Conservation (phyloP, 1,284 basidiomycete genomes). For the Cutaneotrichosporon curvatum region DNA sequence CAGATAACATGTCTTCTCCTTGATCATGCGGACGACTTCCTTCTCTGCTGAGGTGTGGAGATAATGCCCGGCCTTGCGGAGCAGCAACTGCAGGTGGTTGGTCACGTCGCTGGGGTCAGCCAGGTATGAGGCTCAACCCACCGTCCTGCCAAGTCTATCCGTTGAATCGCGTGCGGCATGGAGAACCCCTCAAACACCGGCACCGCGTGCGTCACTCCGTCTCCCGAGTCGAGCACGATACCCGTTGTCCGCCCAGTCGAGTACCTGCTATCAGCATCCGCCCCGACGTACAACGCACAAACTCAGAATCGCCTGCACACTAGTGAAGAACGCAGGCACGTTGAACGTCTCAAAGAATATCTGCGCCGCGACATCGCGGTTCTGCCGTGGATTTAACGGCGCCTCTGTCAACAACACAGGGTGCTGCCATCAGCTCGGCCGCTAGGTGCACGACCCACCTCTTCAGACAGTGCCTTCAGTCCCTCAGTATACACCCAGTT, state of each 20-base stretch:
- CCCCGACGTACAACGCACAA: constrained; percentile 55
- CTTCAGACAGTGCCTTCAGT: constrained; percentile 86
- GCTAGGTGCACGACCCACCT: constrained; percentile 55
- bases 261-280: constrained; percentile 59
- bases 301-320: constrained; percentile 93
- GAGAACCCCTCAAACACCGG: constrained; percentile 99
- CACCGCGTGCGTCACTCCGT: constrained; percentile 97
- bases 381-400: constrained; percentile 86
- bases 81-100: constrained; percentile 85
- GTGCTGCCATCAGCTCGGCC: constrained; percentile 55
- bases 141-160: constrained; percentile 94
- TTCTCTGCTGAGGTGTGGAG: constrained; percentile 94
- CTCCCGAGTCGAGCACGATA: constrained; percentile 96
- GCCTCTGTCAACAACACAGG: constrained; percentile 93
- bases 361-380: constrained; percentile 90
- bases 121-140: constrained; percentile 47
- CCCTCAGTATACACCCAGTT: constrained; percentile 93
- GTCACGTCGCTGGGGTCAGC: constrained; percentile 72
- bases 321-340: constrained; percentile 93
- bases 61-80: constrained; percentile 91
- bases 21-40: constrained; percentile 94
- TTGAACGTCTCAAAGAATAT: constrained; percentile 99
- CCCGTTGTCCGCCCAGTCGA: constrained; percentile 98
- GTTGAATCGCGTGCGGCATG: constrained; percentile 94
- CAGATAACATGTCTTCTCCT: constrained; percentile 96